phyloP scores from a whole-genome alignment of 768 basidiomycete genomes.

The Boletus bicolor region DNA sequence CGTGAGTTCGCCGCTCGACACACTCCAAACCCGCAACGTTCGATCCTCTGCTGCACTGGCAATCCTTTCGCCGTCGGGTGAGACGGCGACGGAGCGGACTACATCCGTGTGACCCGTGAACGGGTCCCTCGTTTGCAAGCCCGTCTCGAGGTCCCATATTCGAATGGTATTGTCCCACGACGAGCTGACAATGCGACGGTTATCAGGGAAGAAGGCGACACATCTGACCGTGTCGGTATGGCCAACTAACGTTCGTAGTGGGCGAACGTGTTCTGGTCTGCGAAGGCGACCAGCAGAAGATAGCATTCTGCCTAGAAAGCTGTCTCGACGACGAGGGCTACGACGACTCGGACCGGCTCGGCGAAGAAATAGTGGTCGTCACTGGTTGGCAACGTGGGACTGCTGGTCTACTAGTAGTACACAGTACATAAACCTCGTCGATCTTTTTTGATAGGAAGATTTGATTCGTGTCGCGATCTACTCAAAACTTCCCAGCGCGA shows the following conservation, averaged over 20 bases:
- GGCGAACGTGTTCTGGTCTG: conserved; percentile 26
- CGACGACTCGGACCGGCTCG: background rate
- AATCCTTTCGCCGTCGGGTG: conserved; percentile 25
- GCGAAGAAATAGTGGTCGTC: too few relatives aligned
- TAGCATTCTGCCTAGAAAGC: conserved; percentile 10
- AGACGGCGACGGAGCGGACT: conserved; percentile 30
- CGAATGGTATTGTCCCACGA: conserved; percentile 28
- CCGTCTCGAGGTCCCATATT: conserved; percentile 27
- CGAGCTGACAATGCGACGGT: conserved; percentile 21
- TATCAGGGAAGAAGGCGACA: conserved; percentile 30
- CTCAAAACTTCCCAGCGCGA: too few relatives aligned
- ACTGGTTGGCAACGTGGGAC: background rate
- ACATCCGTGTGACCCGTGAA: conserved; percentile 29
- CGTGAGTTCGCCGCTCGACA: conserved; percentile 18
- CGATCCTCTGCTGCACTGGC: conserved; percentile 30
- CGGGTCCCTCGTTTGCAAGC: conserved; percentile 10
- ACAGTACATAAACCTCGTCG: background rate
- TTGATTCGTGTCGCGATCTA: too few relatives aligned
- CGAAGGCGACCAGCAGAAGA: conserved; percentile 21
- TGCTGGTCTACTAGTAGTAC: background rate
- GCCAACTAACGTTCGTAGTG: conserved; percentile 31
- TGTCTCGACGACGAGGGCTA: background rate
- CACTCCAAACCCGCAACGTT: conserved; percentile 28
- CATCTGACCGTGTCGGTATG: conserved; percentile 26
- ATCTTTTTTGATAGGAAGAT: background rate